phyloP scores from a whole-genome alignment of 1,139 yeast genomes.

The Magnusiomyces ingens region DNA sequence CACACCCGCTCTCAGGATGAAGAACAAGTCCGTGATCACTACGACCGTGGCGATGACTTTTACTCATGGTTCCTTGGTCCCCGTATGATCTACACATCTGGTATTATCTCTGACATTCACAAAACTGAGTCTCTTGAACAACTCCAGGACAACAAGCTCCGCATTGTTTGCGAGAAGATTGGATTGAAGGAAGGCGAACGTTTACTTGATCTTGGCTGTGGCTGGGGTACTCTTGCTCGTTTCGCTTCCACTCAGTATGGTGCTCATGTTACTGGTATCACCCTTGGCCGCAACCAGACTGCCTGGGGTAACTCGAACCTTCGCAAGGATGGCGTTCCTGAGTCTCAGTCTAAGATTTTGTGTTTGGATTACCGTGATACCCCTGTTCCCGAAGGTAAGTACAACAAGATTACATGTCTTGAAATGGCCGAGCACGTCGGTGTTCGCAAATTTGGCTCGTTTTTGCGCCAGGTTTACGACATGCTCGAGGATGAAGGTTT shows the following conservation, averaged over 20 bases:
- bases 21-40: constrained; percentile 93
- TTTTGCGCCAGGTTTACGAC: constrained; percentile 73
- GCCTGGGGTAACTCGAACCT: constrained; percentile 77
- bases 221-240: constrained; percentile 93
- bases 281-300: constrained; percentile 87
- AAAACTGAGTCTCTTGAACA: constrained; percentile 75
- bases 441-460: constrained; percentile 70
- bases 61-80: constrained; percentile 93
- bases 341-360: constrained; percentile 66
- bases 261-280: constrained; percentile 83
- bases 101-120: constrained; percentile 67
- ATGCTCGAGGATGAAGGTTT: constrained; percentile 89
- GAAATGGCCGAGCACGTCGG: constrained; percentile 99
- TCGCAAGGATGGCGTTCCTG: constrained; percentile 57
- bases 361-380: constrained; percentile 90
- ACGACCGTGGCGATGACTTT: constrained; percentile 95
- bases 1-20: constrained; percentile 93
- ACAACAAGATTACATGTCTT: constrained; percentile 82
- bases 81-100: constrained; percentile 89
- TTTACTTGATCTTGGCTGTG: constrained; percentile 84
- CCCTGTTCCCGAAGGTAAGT: constrained; percentile 67
- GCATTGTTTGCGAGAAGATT: constrained; percentile 81
- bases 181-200: constrained; percentile 65
- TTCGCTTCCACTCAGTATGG: constrained; percentile 78
- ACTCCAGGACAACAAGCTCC: constrained; percentile 84